Percentiles rank a stretch among this genome's conserved stretches.
Conservation (phyloP, 306 rosid species). For the Dalbergia cultrata region DNA sequence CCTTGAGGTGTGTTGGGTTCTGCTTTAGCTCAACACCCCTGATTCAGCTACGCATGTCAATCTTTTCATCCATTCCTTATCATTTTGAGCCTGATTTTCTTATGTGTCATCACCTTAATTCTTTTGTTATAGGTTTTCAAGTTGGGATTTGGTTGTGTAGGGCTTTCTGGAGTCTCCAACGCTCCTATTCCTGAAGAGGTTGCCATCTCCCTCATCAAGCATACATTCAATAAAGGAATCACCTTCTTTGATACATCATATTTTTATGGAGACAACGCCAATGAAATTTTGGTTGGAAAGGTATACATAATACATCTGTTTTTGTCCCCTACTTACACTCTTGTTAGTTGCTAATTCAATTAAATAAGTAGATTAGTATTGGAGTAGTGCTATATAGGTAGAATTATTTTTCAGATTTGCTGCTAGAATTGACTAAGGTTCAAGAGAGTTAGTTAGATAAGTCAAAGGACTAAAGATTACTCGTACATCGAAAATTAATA, state of each 20-base stretch:
- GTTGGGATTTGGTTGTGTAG: constrained; percentile 73
- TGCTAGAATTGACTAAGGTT: no score
- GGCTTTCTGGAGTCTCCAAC: constrained; percentile 62
- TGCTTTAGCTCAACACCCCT: neutral
- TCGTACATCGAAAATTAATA: no score
- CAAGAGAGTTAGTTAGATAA: no score
- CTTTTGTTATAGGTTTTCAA: constrained; percentile 58
- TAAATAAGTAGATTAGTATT: neutral
- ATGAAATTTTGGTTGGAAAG: constrained; percentile 72
- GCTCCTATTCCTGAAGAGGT: constrained; percentile 60
- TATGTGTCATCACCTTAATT: neutral
- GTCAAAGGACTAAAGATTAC: no score
- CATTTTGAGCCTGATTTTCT: neutral
- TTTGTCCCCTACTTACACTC: neutral
- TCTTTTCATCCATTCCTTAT: no score
- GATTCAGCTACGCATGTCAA: neutral
- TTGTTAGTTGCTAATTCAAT: neutral
- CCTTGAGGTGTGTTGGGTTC: constrained; percentile 49
- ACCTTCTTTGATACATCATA: constrained; percentile 75
- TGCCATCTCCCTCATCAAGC: constrained; percentile 60
- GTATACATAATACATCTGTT: constrained; percentile 37
- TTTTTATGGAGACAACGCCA: constrained; percentile 57
- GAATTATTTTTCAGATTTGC: no score
- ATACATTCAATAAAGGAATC: constrained; percentile 64
- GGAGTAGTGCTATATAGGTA: no score